Conservation (phyloP, 495 filamentous ascomycete genomes). For the Acidomyces sp. region DNA sequence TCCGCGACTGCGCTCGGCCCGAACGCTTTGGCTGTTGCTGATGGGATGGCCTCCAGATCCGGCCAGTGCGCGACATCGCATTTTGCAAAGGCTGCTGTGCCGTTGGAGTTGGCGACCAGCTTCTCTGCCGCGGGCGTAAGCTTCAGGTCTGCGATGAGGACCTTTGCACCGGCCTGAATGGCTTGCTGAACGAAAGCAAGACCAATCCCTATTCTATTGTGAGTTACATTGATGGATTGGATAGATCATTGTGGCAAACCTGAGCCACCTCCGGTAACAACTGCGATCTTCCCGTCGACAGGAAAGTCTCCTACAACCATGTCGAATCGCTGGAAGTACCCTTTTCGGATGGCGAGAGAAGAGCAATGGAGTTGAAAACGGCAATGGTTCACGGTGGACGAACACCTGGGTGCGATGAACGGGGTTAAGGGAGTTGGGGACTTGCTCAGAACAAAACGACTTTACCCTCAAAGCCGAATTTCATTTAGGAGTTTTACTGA, state of each 20-base stretch:
- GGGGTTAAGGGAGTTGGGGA: too few relatives aligned
- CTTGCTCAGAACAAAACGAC: too few relatives aligned
- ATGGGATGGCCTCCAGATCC: conserved; percentile 45
- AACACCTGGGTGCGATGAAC: too few relatives aligned
- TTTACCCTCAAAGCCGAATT: too few relatives aligned
- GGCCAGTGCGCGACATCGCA: conserved; percentile 29
- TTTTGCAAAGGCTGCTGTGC: conserved; percentile 22
- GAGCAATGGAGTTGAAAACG: too few relatives aligned
- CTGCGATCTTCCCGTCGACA: conserved; percentile 7
- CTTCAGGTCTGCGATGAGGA: conserved; percentile 28
- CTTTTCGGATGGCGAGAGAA: too few relatives aligned
- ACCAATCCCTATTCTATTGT: conserved; percentile 18
- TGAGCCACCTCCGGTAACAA: conserved; percentile 27
- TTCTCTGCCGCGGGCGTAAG: conserved; percentile 21
- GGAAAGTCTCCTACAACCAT: conserved; percentile 14
- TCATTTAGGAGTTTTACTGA: too few relatives aligned
- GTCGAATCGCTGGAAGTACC: too few relatives aligned
- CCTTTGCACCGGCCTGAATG: conserved; percentile 17
- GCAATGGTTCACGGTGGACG: too few relatives aligned
- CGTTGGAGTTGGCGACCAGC: conserved; percentile 22
- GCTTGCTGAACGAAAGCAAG: conserved; percentile 24
- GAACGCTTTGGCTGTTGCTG: conserved; percentile 39
- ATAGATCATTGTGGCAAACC: conserved; percentile 10
- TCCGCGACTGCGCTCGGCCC: conserved; percentile 27
- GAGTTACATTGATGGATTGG: not conserved